Conservation (phyloP, 1,139 yeast genomes). For the Candida pseudoviswanathii region DNA sequence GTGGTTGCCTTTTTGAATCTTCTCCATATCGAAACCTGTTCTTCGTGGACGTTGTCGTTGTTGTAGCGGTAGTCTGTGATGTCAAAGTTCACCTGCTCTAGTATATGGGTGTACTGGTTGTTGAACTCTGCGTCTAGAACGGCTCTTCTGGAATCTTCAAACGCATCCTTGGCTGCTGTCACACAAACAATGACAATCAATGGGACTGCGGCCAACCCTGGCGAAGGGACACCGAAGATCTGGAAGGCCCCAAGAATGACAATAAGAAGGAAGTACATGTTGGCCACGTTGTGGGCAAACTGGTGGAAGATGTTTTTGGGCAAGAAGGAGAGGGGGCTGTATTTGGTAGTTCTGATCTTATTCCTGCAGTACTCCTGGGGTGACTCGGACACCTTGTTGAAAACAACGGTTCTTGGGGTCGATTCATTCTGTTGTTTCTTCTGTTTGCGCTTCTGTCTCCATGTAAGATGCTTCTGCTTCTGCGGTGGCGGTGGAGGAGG, state of each 20-base stretch:
- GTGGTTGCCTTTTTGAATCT: slow-evolving; percentile 54
- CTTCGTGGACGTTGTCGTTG: slow-evolving; percentile 79
- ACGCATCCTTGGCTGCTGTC: slow-evolving; percentile 90
- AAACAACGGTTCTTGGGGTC: not conserved
- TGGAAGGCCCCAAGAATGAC: slow-evolving; percentile 85
- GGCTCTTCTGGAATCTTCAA: slow-evolving; percentile 90
- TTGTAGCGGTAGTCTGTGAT: slow-evolving; percentile 27
- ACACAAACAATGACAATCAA: slow-evolving; percentile 86
- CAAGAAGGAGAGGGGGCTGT: slow-evolving; percentile 84
- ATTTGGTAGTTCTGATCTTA: slow-evolving; percentile 93
- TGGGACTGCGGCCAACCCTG: slow-evolving; percentile 92
- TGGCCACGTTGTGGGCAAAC: slow-evolving; percentile 81
- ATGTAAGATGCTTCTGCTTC: too few relatives aligned
- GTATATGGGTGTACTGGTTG: slow-evolving; percentile 75
- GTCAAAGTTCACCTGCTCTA: slow-evolving; percentile 35
- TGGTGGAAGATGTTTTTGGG: slow-evolving; percentile 83
- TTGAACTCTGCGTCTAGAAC: slow-evolving; percentile 81
- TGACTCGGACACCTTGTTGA: not conserved
- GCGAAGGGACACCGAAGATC: slow-evolving; percentile 88
- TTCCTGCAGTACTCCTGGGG: slow-evolving; percentile 66
- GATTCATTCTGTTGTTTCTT: not conserved
- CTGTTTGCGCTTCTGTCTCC: not conserved
- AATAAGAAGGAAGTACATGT: slow-evolving; percentile 78
- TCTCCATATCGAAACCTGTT: slow-evolving; percentile 66
- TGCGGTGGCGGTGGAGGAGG: not conserved